These are phyloP conservation scores for Phytophthora litchii DNA, from an alignment of 352 stramenopile species.

Conservation along the genomic window DNA sequence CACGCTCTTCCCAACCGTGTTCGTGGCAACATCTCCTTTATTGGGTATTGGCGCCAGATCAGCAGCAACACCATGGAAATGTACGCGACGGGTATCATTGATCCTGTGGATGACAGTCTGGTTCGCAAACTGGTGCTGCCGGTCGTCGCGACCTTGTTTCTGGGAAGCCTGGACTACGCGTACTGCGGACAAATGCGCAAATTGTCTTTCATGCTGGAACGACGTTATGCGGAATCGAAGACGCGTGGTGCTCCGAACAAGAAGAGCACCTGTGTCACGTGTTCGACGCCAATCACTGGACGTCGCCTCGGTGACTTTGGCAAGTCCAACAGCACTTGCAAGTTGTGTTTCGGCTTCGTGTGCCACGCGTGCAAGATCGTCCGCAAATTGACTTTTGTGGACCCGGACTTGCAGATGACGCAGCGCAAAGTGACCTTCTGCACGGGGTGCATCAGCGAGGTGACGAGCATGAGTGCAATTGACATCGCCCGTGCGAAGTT, in stretches of 20 bases:
- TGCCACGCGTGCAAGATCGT: constrained; percentile 15
- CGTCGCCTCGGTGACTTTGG: constrained; percentile 3
- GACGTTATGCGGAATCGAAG: constrained; percentile 9
- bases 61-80: constrained; percentile 6
- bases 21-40: constrained; percentile 8
- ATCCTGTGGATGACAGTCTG: constrained; percentile 3
- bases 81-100: constrained; percentile 4
- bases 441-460: constrained; percentile 3
- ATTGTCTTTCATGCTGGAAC: constrained; percentile 9
- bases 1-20: constrained; percentile 4
- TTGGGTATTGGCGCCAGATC: constrained; percentile 1
- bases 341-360: constrained; percentile 6
- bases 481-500: constrained; percentile 10
- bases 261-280: constrained; percentile 9
- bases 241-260: constrained; percentile 7
- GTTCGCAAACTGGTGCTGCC: constrained; percentile 3
- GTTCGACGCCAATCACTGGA: constrained; percentile 2
- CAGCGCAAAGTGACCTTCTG: constrained; percentile 16
- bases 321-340: constrained; percentile 13
- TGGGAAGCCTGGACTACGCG: constrained; percentile 5
- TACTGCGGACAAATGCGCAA: constrained; percentile 15
- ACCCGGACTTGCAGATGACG: constrained; percentile 14
- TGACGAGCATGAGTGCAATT: constrained; percentile 7
- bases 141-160: constrained; percentile 7
- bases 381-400: constrained; percentile 15